Evolutionary conservation across 2,329 filamentous ascomycete species (phyloP).

Genomic region (Diaporthe sp.): DNA sequence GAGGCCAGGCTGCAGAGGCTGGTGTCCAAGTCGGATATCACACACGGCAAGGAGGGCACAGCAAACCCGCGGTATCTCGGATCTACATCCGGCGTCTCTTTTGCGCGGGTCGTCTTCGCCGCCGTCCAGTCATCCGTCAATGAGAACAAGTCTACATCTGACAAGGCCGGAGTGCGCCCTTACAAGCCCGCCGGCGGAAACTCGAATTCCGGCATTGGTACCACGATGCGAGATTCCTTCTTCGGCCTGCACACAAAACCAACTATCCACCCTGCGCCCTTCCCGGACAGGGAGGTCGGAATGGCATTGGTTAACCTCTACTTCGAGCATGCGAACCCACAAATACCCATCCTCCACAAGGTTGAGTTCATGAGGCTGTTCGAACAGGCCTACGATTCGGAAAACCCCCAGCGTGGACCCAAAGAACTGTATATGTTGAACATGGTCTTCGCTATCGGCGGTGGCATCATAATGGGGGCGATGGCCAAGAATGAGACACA

Average conservation of each 20-base stretch:
- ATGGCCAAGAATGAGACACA: constrained; percentile 40
- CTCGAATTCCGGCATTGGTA: constrained; percentile 66
- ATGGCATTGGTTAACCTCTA: constrained; percentile 83
- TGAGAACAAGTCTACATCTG: constrained; percentile 75
- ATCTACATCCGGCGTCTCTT: constrained; percentile 91
- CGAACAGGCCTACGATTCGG: constrained; percentile 81
- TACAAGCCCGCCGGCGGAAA: constrained; percentile 66
- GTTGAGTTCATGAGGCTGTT: constrained; percentile 92
- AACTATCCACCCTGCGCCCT: constrained; percentile 85
- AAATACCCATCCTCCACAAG: constrained; percentile 92
- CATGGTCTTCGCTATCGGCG: constrained; percentile 96
- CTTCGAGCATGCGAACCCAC: constrained; percentile 96
- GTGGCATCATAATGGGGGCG: constrained; percentile 86
- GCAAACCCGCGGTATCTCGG: constrained; percentile 86
- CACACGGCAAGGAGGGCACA: constrained; percentile 57
- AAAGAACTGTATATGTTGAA: constrained; percentile 94
- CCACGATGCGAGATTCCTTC: constrained; percentile 94
- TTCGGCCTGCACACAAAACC: constrained; percentile 96
- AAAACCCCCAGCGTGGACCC: constrained; percentile 76
- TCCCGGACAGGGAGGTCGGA: constrained; percentile 83
- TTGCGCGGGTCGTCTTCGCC: constrained; percentile 93
- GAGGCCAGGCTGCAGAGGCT: constrained; percentile 74
- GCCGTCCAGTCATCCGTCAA: constrained; percentile 83
- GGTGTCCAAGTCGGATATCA: constrained; percentile 67
- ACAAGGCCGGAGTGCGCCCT: constrained; percentile 72